These are phyloP conservation scores for Entomortierella parvispora DNA, from an alignment of 192 early-diverging fungal species.

Conservation along the genomic window DNA sequence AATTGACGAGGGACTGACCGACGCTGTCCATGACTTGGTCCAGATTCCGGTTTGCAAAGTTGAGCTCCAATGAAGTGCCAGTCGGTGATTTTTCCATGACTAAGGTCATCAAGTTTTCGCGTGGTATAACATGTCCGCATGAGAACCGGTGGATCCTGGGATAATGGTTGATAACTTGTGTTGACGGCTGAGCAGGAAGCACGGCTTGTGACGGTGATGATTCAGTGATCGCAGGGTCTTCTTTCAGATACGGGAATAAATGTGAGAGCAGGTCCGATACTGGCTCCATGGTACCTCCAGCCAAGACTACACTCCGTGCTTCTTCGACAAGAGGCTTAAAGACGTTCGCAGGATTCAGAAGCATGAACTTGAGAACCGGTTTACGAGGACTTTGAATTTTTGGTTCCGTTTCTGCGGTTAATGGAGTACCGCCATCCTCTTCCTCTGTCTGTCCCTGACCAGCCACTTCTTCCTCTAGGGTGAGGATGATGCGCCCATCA, in stretches of 20 bases:
- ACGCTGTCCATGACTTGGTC: constrained; percentile 69
- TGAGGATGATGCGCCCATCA: constrained; percentile 77
- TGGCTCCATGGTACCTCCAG: constrained; percentile 95
- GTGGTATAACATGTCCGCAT: constrained; percentile 89
- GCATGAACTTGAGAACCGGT: constrained; percentile 78
- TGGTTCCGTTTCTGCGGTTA: too few relatives aligned
- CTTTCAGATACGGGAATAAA: constrained; percentile 45
- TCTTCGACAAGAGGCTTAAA: constrained; percentile 84
- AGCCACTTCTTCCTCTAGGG: constrained; percentile 8
- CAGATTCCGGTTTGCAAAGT: constrained; percentile 65
- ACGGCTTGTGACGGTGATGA: not conserved
- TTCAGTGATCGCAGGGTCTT: not conserved
- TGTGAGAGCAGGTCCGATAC: constrained; percentile 57
- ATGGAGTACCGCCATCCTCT: not conserved
- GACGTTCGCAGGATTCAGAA: constrained; percentile 84
- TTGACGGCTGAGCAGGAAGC: not conserved
- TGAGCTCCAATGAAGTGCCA: constrained; percentile 71
- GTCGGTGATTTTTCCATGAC: constrained; percentile 73
- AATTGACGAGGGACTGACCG: constrained; percentile 74
- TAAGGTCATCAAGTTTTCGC: constrained; percentile 76
- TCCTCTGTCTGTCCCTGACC: not conserved
- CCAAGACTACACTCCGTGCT: constrained; percentile 84
- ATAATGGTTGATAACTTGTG: constrained; percentile 4
- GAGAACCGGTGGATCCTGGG: constrained; percentile 70
- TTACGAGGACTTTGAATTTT: not conserved